A percentile compares a stretch with the other conserved stretches of the same genome.
phyloP scores from a whole-genome alignment of 2,329 filamentous ascomycete species.

The Aspergillus pseudoterreus region DNA sequence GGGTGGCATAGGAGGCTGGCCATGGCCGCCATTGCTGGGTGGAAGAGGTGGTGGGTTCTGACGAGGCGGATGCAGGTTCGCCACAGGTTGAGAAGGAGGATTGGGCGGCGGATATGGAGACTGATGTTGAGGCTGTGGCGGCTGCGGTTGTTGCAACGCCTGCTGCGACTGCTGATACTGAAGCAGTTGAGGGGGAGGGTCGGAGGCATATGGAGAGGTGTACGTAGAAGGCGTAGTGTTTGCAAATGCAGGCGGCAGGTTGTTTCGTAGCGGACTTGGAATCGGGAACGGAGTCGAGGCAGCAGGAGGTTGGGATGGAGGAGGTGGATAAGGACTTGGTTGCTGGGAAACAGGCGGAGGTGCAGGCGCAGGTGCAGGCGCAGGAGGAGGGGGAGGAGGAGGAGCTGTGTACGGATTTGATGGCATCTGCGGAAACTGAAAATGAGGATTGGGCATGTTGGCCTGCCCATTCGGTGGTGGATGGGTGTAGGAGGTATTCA shows the following conservation, averaged over 20 bases:
- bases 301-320: slow-evolving; percentile 18
- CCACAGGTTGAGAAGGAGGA: slow-evolving; percentile 11
- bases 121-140: slow-evolving; percentile 14
- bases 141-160: slow-evolving; percentile 19
- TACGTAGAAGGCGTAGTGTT: slow-evolving; percentile 35
- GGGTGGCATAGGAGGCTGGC: slow-evolving; percentile 15
- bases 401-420: slow-evolving; percentile 30
- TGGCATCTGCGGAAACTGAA: slow-evolving; percentile 36
- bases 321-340: slow-evolving; percentile 21
- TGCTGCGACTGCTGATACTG: slow-evolving; percentile 32
- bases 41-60: slow-evolving; percentile 7
- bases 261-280: slow-evolving; percentile 35
- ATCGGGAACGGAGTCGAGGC: slow-evolving; percentile 35
- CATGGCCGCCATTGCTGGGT: not conserved
- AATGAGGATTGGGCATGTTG: slow-evolving; percentile 32
- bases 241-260: slow-evolving; percentile 38
- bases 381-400: slow-evolving; percentile 20
- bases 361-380: slow-evolving; percentile 21
- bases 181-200: slow-evolving; percentile 31
- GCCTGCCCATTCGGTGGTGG: slow-evolving; percentile 24
- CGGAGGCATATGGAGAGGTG: slow-evolving; percentile 39
- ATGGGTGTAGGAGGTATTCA: slow-evolving; percentile 29
- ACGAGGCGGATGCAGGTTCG: slow-evolving; percentile 1
- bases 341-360: slow-evolving; percentile 19
- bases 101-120: slow-evolving; percentile 15